Evolutionary conservation across 2,329 filamentous ascomycete species (phyloP), one percentile per base, ranked within the genome.

Genomic region (Fusarium pseudonygamai): DNA sequence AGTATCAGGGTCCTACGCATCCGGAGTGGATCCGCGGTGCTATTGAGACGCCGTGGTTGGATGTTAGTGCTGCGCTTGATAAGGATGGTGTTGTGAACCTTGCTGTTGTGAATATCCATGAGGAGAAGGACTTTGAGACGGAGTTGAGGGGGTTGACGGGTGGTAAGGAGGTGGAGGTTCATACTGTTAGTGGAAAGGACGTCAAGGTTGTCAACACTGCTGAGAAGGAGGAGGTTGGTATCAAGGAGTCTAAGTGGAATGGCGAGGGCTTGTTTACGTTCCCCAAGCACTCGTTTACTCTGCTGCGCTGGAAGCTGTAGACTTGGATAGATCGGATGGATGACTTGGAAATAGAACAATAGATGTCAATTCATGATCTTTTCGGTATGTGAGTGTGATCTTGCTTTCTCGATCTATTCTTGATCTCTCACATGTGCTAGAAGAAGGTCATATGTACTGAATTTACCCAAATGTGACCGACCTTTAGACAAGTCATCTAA

Each of bases 91-190:
- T 84, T 59, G 85, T 92, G 3, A 92, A 86, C 71, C 75, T 96
- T 71, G 92, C 88, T 7, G 93, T 95, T 2, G 92, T 94, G 22
- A 96, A 96, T 79, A 87, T 94, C 36, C 85, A 87, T 68, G 89
- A 92, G 70, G 85, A 86, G 14, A 84, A 87, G 70, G 88, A 86
- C 63, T 90, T 92, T 60, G 85, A 88, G 69, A 88, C 88, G 1
- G 84, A 87, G 47, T 74, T 94, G n/a, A 84, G 87, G 45, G 92
- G 92, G 1, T 79, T 72, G 0, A 60, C 68, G 0, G 76, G 75
- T 9, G 85, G 84, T 1, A 83, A 82, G 4, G 81, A 86, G 4
- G 88, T 93, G 1, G 77, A 88, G 34, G 90, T 93, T 7, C 91
- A 89, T 77, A 90, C 86, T 0, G 89, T 95, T 3, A 75, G 58